Conservation (phyloP, 257 asterid species). For the Anisodus tanguticus region DNA sequence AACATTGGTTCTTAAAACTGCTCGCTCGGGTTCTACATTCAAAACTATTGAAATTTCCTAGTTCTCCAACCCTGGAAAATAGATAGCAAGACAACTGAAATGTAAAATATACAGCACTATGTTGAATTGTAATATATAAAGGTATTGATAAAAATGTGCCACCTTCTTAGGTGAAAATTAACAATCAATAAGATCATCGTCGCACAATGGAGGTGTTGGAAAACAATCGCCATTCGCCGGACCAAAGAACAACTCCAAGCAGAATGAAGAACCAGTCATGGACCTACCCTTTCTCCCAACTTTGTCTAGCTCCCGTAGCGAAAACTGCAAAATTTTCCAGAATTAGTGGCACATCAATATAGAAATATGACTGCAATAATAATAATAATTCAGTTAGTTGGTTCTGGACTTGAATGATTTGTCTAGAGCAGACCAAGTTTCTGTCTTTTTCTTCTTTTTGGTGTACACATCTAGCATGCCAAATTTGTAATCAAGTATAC, state of each 20-base stretch:
- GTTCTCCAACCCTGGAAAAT: slow-evolving; percentile 26
- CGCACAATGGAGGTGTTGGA: slow-evolving; percentile 39
- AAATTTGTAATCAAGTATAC: neutral
- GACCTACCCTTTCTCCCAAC: slow-evolving; percentile 67
- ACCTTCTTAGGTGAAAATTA: neutral
- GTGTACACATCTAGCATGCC: neutral
- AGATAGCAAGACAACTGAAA: slow-evolving; percentile 28
- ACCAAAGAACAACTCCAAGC: slow-evolving; percentile 75
- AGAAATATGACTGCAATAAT: neutral
- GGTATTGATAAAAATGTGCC: neutral
- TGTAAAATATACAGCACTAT: slow-evolving; percentile 20
- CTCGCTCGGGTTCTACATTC: slow-evolving; percentile 4
- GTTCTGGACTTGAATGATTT: neutral
- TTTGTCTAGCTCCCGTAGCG: slow-evolving; percentile 66
- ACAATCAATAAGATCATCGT: slow-evolving; percentile 30
- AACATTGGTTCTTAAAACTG: neutral
- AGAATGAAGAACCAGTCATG: slow-evolving; percentile 71
- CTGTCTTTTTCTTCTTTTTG: neutral
- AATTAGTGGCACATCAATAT: neutral
- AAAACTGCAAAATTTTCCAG: slow-evolving; percentile 48
- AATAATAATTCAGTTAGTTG: neutral
- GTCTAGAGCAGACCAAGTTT: neutral
- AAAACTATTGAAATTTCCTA: slow-evolving; percentile 25
- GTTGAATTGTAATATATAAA: neutral
- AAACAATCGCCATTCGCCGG: slow-evolving; percentile 52